Conservation (phyloP, 2,329 filamentous ascomycete species). For the Ilyonectria destructans region DNA sequence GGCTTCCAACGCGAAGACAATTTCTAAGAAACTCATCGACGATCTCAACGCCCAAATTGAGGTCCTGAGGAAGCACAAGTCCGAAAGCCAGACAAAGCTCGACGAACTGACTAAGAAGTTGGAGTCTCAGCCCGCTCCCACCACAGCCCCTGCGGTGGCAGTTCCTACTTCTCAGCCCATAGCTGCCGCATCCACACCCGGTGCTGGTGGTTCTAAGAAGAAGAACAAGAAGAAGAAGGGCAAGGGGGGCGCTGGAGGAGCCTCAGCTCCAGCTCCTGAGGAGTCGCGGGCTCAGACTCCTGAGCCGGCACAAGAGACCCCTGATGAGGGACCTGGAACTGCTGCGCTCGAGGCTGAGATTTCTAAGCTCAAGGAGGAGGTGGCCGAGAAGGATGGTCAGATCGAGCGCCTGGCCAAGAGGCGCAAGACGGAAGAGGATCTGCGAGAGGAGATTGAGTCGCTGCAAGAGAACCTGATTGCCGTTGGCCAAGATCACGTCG, state of each 20-base stretch:
- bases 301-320: conserved; percentile 54
- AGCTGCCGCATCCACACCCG: conserved; percentile 35
- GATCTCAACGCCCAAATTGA: conserved; percentile 58
- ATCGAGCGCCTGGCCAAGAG: conserved; percentile 81
- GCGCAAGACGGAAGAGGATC: conserved; percentile 82
- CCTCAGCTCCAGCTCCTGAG: conserved; percentile 52
- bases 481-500: conserved; percentile 88
- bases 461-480: conserved; percentile 85
- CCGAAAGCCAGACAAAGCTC: conserved; percentile 53
- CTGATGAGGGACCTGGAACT: conserved; percentile 49
- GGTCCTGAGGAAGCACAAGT: conserved; percentile 53
- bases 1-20: conserved; percentile 56
- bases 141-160: conserved; percentile 39
- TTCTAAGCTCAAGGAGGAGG: conserved; percentile 65
- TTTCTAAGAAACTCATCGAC: conserved; percentile 61
- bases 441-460: conserved; percentile 89
- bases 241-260: conserved; percentile 74
- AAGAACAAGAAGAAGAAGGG: conserved; percentile 96
- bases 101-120: conserved; percentile 64
- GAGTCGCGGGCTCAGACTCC: conserved; percentile 57
- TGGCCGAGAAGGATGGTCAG: conserved; percentile 78
- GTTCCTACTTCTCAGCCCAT: conserved; percentile 46
- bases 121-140: conserved; percentile 46
- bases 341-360: conserved; percentile 66
- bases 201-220: conserved; percentile 57